Evolutionary conservation across 805 yeast genomes (phyloP).

Genomic region (Blastobotrys terrestris): DNA sequence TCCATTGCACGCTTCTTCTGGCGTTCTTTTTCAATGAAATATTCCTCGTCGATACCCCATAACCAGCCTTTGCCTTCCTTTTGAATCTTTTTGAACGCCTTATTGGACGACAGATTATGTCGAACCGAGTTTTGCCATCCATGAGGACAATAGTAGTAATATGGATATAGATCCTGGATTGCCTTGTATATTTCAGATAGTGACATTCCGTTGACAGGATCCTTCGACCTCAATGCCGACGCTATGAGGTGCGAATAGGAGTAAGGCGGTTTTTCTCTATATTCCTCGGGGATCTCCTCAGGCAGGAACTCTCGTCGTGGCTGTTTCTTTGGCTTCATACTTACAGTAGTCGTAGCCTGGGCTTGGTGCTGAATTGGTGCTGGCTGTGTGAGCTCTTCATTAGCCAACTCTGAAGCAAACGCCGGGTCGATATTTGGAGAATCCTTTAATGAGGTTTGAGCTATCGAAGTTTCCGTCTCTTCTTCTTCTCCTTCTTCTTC

Average conservation of each 20-base stretch:
- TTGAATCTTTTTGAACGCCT: constrained; percentile 73
- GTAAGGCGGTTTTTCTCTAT: constrained; percentile 73
- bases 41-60: constrained; percentile 88
- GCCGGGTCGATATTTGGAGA: neutral
- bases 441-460: neutral
- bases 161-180: constrained; percentile 83
- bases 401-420: neutral
- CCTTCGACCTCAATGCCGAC: constrained; percentile 62
- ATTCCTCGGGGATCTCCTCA: constrained; percentile 87
- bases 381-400: neutral
- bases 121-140: constrained; percentile 97
- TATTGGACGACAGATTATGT: constrained; percentile 81
- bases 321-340: constrained; percentile 37
- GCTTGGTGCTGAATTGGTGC: neutral
- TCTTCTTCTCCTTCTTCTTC: neutral
- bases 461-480: neutral
- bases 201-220: constrained; percentile 68
- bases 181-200: constrained; percentile 80
- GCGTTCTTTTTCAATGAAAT: constrained; percentile 73
- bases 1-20: constrained; percentile 47
- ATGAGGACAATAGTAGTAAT: constrained; percentile 87
- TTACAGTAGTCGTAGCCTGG: neutral
- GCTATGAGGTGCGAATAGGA: constrained; percentile 79
- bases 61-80: constrained; percentile 92
- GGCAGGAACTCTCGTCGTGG: constrained; percentile 54